Evolutionary conservation across 495 filamentous ascomycete genomes (phyloP), one percentile per base, ranked within the genome.

Genomic region (Trichoderma reesei): DNA sequence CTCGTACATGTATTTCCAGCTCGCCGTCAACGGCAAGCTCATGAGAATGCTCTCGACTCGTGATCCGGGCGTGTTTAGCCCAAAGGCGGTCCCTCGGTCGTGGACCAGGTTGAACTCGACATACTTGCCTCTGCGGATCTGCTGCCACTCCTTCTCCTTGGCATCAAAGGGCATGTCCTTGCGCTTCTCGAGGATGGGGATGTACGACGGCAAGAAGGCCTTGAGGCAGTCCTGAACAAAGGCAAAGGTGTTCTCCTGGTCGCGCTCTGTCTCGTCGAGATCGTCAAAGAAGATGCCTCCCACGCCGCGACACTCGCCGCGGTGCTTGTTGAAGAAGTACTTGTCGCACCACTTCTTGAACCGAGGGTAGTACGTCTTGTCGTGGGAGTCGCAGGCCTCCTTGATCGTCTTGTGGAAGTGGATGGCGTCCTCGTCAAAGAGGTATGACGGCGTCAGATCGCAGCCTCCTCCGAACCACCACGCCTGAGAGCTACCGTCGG

Each of bases 221-320:
- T 85, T 83, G 38, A 97, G 77, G 63, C 90, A 89, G 66, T 89
- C 88, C 66, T 91, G 88, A 59, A 92, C 85, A 68, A 97, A 99
- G n/a, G 88, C 85, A 71, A 98, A 97, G 0, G 93, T 81, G 64
- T 92, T 88, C 74, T 97, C 92, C 69, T 92, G 89, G 66, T 94
- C 91, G 8, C 71, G 71, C 70, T 90, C 85, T 0, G 83, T 81
- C 67, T 91, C 90, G 72, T 98, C 94, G 26, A 98, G 79, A 70
- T 99, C 94, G 74, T 98, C 94, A 70, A 99, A 99, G 82, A 99
- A 99, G 73, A 99, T 98, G 26, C 94, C 94, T 39, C 94, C 94
- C 33, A 99, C 75, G 54, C 94, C 94, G 41, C 94, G 86, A n/a
- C 83, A 79, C 76, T 99, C 94, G 63, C 83, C 82, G 41, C 94